A percentile compares a stretch with the other conserved stretches of the same genome.
These are phyloP conservation scores for Leucocoprinus birnbaumii DNA, from an alignment of 768 basidiomycete genomes.

Conservation along the genomic window DNA sequence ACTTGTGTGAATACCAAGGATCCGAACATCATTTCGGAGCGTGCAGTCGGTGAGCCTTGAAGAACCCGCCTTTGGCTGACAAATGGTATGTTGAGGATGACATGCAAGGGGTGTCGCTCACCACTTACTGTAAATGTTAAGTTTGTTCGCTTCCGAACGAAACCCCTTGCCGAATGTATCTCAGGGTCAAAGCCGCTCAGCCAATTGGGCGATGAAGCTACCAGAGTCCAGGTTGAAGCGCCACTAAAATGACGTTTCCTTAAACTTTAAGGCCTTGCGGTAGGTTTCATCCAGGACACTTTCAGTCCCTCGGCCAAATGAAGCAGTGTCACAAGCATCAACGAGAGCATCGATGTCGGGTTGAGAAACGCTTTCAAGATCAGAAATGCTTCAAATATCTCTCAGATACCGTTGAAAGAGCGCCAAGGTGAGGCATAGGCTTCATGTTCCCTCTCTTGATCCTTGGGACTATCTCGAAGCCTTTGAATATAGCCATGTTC, in stretches of 20 bases:
- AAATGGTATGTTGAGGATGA: too few relatives aligned
- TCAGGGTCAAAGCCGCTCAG: conserved; percentile 14
- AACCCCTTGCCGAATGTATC: conserved; percentile 20
- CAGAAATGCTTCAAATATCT: too few relatives aligned
- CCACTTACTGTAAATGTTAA: conserved; percentile 40
- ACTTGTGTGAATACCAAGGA: conserved; percentile 50
- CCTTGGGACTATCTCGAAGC: background rate
- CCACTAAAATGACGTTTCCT: conserved; percentile 15
- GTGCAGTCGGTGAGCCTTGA: conserved; percentile 49
- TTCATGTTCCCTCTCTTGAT: background rate
- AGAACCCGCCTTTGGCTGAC: conserved; percentile 25
- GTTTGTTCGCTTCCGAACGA: conserved; percentile 37
- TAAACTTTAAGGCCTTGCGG: conserved; percentile 23
- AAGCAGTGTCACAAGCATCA: conserved; percentile 20
- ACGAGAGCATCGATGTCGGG: conserved; percentile 12
- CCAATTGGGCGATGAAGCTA: background rate
- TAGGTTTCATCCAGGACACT: conserved; percentile 25
- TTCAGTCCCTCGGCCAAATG: conserved; percentile 20
- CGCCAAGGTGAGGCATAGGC: background rate
- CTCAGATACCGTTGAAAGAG: background rate
- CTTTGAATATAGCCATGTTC: background rate
- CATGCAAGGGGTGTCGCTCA: too few relatives aligned
- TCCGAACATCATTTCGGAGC: conserved; percentile 41
- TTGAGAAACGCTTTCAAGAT: background rate
- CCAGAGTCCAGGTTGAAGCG: conserved; percentile 22